Evolutionary conservation across 345 rosid species (phyloP), one percentile per base, ranked within the genome.

Genomic region (Aquilaria malaccensis): DNA sequence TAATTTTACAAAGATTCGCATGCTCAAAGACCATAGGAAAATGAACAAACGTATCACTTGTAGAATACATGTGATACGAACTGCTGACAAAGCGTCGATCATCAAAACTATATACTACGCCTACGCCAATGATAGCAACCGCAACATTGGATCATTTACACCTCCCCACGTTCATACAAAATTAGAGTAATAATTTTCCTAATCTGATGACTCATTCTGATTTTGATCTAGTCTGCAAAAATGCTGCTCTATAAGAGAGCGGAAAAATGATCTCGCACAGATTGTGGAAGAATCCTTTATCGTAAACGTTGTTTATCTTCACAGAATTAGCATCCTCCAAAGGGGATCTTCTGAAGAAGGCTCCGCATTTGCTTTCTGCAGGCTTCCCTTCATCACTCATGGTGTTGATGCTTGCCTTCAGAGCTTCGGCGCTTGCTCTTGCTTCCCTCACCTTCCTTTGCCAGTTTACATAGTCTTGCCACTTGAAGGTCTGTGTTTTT

Each of bases 391-490:
- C 80, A 11, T 63, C 72, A 33, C 60, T 67, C 71, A 79, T 37
- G 62, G 76, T 68, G 37, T 67, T 67, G 55, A 78, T 60, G 56
- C 90, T 79, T 62, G 83, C 87, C 76, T 77, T 85, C 13, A 79
- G 85, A 4, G 89, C 89, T 6, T 80, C 89, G 12, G 86, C 62
- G 30, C 84, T 81, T 4, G 79, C 83, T 68, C 74, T 84, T 66
- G 91, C 96, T 80, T 89, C 97, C 30, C 68, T 82, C 65, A 93
- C 55, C 78, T 81, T 87, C 85, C 71, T 84, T 82, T 78, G 81
- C 90, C 86, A 87, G 76, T 70, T 79, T 67, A 83, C 13, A 73
- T 87, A 84, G 58, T 93, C 98, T 76, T 91, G 80, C 98, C 97
- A 93, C 78, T 89, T 93, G 77, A 89, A 84, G 14, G 88, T 85